Conservation (phyloP, 1,284 basidiomycete species). For the Pterulicium gracile region DNA sequence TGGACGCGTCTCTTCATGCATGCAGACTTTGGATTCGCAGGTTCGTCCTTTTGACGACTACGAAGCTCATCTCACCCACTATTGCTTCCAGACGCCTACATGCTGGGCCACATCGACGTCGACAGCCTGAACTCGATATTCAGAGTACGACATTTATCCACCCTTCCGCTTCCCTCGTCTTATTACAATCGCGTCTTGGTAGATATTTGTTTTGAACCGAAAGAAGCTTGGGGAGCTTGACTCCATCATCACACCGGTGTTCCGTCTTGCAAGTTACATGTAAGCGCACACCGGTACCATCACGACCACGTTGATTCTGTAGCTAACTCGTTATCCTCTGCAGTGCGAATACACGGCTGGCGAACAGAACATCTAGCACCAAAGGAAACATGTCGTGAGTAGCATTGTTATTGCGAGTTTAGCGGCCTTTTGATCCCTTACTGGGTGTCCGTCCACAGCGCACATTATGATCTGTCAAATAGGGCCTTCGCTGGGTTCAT, state of each 20-base stretch:
- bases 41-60: no score
- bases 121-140: slow-evolving; percentile 13
- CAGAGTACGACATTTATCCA: slow-evolving; percentile 9
- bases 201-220: slow-evolving; percentile 17
- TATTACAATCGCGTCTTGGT: no score
- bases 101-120: slow-evolving; percentile 14
- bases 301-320: no score
- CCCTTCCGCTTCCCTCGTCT: not conserved
- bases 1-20: slow-evolving; percentile 15
- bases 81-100: slow-evolving; percentile 13
- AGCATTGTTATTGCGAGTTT: no score
- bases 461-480: slow-evolving; percentile 40
- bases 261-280: slow-evolving; percentile 13
- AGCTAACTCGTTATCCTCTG: not conserved
- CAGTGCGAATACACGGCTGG: slow-evolving; percentile 24
- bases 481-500: slow-evolving; percentile 26
- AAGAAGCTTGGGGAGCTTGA: slow-evolving; percentile 12
- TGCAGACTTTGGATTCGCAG: slow-evolving; percentile 16
- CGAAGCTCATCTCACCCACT: not conserved
- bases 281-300: slow-evolving; percentile 6
- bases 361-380: slow-evolving; percentile 28
- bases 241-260: slow-evolving; percentile 12
- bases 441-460: slow-evolving; percentile 14
- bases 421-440: no score
- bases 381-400: slow-evolving; percentile 29